These are phyloP conservation scores for Wickerhamiella shivajii DNA, from an alignment of 805 yeast genomes.

Conservation along the genomic window DNA sequence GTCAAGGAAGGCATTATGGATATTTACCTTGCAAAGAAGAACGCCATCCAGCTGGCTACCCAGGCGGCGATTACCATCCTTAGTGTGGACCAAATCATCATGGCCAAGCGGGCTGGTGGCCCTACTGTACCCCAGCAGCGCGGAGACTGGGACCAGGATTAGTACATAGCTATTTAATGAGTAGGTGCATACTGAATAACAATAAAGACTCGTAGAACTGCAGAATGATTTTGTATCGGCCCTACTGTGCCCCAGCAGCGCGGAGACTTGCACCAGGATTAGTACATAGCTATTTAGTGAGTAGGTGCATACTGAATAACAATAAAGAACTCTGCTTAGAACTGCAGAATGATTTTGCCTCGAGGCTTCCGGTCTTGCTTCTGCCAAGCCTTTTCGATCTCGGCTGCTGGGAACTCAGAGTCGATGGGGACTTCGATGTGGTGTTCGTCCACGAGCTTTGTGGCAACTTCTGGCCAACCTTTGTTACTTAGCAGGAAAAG, in stretches of 20 bases:
- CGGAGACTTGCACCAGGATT: slow-evolving; percentile 23
- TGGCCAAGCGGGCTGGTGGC: slow-evolving; percentile 99
- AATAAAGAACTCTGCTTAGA: no score
- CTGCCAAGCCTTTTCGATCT: slow-evolving; percentile 37
- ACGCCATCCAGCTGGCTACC: slow-evolving; percentile 85
- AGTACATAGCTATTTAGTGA: not conserved
- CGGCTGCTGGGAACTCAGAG: slow-evolving; percentile 34
- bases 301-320: no score
- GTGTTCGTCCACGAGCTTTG: slow-evolving; percentile 34
- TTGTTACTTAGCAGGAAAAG: slow-evolving; percentile 6
- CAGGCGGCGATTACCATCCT: slow-evolving; percentile 87
- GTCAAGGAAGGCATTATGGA: slow-evolving; percentile 59
- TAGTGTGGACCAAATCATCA: slow-evolving; percentile 91
- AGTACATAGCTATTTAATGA: not conserved
- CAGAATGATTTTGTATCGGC: slow-evolving; percentile 62
- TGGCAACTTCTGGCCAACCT: slow-evolving; percentile 31
- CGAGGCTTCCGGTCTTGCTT: slow-evolving; percentile 34
- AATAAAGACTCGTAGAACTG: no score
- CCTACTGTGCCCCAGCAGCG: slow-evolving; percentile 73
- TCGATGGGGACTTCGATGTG: slow-evolving; percentile 37
- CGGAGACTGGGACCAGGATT: slow-evolving; percentile 23
- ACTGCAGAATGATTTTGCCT: slow-evolving; percentile 44
- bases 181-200: no score
- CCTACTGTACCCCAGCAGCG: slow-evolving; percentile 73
- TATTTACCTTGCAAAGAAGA: slow-evolving; percentile 60